Conservation (phyloP, 2,329 filamentous ascomycete species). For the Phialophora tarda region DNA sequence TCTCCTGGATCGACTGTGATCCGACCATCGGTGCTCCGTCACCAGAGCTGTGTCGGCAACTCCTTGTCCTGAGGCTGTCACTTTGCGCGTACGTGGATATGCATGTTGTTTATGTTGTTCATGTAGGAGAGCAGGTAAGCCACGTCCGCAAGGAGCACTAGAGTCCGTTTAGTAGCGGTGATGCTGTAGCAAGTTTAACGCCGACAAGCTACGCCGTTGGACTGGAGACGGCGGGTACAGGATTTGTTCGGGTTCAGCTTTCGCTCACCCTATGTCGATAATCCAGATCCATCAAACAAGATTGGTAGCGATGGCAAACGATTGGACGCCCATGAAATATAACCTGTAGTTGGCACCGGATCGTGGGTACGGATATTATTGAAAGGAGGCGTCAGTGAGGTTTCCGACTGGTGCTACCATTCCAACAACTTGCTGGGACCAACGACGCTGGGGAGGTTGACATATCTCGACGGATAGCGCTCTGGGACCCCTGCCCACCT, state of each 20-base stretch:
- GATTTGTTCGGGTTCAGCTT: background rate
- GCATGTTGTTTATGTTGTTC: too few species aligned
- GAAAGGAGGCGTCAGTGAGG: background rate
- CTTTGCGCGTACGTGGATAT: too few species aligned
- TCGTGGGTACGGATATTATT: background rate
- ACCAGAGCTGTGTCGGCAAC: too few species aligned
- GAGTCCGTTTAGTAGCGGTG: background rate
- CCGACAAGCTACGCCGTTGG: background rate
- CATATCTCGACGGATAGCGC: background rate
- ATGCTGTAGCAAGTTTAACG: background rate
- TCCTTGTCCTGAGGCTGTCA: too few species aligned
- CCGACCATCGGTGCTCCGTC: too few species aligned
- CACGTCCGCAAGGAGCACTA: background rate
- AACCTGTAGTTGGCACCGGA: background rate
- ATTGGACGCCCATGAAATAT: background rate
- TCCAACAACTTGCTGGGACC: background rate
- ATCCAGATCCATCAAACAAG: background rate
- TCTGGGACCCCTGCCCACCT: background rate
- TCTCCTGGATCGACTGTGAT: too few species aligned
- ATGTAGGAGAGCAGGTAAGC: background rate
- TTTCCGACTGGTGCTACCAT: background rate
- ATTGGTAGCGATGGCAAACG: background rate
- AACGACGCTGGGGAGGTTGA: background rate
- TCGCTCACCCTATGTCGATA: background rate
- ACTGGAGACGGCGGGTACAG: background rate